Evolutionary conservation across 768 basidiomycete species (phyloP).

Genomic region (Boletus rubescentipes): DNA sequence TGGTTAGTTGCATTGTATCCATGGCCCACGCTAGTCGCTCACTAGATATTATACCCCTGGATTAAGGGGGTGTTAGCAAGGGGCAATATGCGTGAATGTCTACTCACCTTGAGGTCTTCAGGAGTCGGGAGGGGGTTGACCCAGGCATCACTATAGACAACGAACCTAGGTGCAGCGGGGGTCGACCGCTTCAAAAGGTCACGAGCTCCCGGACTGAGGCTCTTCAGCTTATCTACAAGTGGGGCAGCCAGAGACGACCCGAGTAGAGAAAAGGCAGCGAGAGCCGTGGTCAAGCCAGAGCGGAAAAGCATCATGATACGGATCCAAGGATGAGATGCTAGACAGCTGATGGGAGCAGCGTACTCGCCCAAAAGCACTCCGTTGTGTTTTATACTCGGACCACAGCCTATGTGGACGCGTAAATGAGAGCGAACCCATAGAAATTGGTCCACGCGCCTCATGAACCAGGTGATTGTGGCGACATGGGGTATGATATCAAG

Average conservation of each 20-base stretch:
- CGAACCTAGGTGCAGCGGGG: constrained; percentile 49
- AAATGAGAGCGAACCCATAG: too few species aligned
- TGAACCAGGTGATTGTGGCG: too few species aligned
- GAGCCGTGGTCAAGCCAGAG: not conserved
- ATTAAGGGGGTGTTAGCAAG: not conserved
- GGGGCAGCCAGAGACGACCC: constrained; percentile 10
- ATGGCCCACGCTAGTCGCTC: not conserved
- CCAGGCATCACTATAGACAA: constrained; percentile 40
- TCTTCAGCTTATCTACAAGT: constrained; percentile 14
- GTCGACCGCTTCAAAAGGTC: constrained; percentile 14
- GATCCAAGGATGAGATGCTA: not conserved
- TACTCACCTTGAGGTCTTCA: constrained; percentile 42
- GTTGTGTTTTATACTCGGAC: too few species aligned
- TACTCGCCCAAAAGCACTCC: too few species aligned
- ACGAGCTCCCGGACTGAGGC: constrained; percentile 19
- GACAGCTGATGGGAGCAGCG: too few species aligned
- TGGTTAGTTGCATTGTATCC: not conserved
- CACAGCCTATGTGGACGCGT: too few species aligned
- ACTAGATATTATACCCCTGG: constrained; percentile 38
- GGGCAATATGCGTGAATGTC: not conserved
- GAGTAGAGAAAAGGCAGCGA: constrained; percentile 5
- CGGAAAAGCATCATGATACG: constrained; percentile 11
- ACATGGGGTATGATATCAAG: too few species aligned
- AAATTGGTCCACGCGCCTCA: too few species aligned
- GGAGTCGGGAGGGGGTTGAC: constrained; percentile 43